phyloP scores from a whole-genome alignment of 345 rosid genomes.

The Clausena lansium region DNA sequence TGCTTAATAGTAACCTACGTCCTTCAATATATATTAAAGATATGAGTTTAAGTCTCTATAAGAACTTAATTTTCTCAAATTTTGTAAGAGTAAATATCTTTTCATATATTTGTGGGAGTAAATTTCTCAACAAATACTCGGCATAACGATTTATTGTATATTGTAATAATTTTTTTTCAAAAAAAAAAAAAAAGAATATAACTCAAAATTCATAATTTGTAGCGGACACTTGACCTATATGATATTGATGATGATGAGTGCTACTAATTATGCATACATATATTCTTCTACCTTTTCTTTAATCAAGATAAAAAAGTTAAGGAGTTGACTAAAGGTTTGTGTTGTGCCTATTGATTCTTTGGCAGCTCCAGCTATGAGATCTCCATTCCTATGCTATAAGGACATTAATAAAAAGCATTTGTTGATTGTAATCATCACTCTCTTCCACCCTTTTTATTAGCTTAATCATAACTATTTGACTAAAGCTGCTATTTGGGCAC shows the following conservation, averaged over 20 bases:
- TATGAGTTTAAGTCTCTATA: no score
- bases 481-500: slow-evolving; percentile 16
- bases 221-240: no score
- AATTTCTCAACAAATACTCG: no score
- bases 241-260: neutral
- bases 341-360: slow-evolving; percentile 15
- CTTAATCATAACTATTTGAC: slow-evolving; percentile 13
- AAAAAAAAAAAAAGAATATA: no score
- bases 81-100: no score
- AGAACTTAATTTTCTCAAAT: no score
- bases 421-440: slow-evolving; percentile 17
- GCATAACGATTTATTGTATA: no score
- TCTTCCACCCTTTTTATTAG: slow-evolving; percentile 11
- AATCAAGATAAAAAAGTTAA: slow-evolving; percentile 19
- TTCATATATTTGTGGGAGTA: no score
- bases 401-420: neutral
- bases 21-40: no score
- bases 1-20: no score
- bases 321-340: slow-evolving; percentile 24
- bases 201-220: no score
- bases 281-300: slow-evolving; percentile 2
- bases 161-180: no score
- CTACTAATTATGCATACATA: neutral
- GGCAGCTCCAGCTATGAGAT: slow-evolving; percentile 12
- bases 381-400: neutral